Evolutionary conservation across 2,329 filamentous ascomycete genomes (phyloP), one percentile per base, ranked within the genome.

Genomic region (Sporothrix phasma): DNA sequence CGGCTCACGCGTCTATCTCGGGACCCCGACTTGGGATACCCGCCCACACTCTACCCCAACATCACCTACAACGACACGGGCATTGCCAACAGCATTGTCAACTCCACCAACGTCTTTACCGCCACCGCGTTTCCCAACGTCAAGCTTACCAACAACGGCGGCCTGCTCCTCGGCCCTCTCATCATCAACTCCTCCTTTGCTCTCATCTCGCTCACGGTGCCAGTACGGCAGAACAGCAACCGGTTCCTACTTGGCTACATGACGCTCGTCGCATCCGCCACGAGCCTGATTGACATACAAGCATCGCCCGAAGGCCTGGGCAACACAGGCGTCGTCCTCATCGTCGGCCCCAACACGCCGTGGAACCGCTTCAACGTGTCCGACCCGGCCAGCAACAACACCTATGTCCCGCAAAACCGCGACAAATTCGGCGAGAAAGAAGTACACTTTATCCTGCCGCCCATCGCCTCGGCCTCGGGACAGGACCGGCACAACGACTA

Each of bases 131-230:
- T 82, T 65, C 76, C 77, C 1, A 79, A 74, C 29, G 77, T 83
- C 64, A 75, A 74, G n/a, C 77, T 84, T 41, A 79, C 77, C 66
- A 76, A 75, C 61, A 77, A 78, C 61, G 77, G 74, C 56, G 85
- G 85, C 0, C 77, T 96, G n/a, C 76, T 96, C 1, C 80, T 94
- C 0, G 92, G 92, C 0, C 92, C 92, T 0, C 79, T 90, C 64
- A 78, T 83, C 26, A 75, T 94, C 67, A 94, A 95, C 72, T 77
- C 83, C 51, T 84, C 85, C 0, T 89, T 88, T 67, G 89, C 89
- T 24, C 77, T 97, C 11, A 73, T 96, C 13, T 96, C 92, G 2
- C 78, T 96, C 65, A 96, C 92, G 0, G 76, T 93, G 17, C 90
- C 92, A 0, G 84, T 97, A 62, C 82, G 89, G 66, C 86, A 88